Base-by-base conservation (phyloP, 805 yeast genomes). In the Lachancea dasiensis region DNA sequence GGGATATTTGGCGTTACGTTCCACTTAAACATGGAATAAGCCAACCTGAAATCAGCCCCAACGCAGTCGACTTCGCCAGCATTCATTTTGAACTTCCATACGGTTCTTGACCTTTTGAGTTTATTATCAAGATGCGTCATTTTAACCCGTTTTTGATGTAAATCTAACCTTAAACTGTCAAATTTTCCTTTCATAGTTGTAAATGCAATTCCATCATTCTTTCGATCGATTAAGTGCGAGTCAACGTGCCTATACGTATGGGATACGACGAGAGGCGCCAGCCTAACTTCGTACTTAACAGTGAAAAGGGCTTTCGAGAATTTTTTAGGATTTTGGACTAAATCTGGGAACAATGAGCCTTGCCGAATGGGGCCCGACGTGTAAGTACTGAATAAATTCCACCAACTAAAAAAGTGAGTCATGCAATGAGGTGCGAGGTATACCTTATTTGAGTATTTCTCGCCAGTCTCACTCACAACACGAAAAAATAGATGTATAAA, bases 381-480 rank as follows among this genome's bases (percentile, higher is more conserved):
- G 41, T 78, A 79, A n/a, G 87, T 78, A 25, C 76, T 71, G 57
- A 87, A 87, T 43, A 82, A 67, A 24, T 65, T 61, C 94, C 95
- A 86, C 97, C 97, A 89, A 8, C 59, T 60, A 46, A 75, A 69
- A 60, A 87, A 86, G 46, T 81, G 90, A 1, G 64, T 49, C 43
- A 86, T 67, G 0, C 79, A 68, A n/a, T 69, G 67, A 1, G 95
- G 95, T 2, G 86, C 73, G 36, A 87, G 60, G 53, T 86, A 86
- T 4, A 81, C 69, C 4, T 85, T 67, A 54, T 86, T 87, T 40
- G 72, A 69, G n/a, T 70, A 58, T 3, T 40, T 59, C 58, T 40
- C 64, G 54, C 43, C 70, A 43, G 44, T 43, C 6, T 47, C 49
- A 10, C 66, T 56, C 34, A 46, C 52, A 17, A 64, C 59, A 5